A percentile compares a stretch with the other conserved stretches of the same genome.
Conservation (phyloP, 352 stramenopile species). For the Phytophthora ohioensis region DNA sequence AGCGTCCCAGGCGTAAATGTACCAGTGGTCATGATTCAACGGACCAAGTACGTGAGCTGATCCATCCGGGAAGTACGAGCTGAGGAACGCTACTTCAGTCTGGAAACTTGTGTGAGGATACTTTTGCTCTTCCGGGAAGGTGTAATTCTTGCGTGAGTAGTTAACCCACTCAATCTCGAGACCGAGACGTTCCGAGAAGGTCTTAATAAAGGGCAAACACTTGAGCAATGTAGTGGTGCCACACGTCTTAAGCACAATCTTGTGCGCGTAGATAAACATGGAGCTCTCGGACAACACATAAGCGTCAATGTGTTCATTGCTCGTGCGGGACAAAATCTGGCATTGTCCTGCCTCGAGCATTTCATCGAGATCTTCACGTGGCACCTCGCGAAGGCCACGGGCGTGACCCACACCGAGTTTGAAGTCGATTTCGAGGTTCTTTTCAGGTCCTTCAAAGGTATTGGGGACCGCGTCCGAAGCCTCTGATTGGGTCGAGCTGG, state of each 20-base stretch:
- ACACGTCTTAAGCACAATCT: constrained; percentile 99
- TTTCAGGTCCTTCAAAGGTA: constrained; percentile 98
- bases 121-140: constrained; percentile 97
- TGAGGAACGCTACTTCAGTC: constrained; percentile 97
- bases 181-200: constrained; percentile 86
- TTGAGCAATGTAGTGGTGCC: constrained; percentile 98
- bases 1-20: constrained; percentile 97
- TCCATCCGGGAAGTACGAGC: constrained; percentile 87
- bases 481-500: constrained; percentile 79
- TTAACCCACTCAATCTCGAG: constrained; percentile 98
- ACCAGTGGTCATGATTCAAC: constrained; percentile 99
- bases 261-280: constrained; percentile 99
- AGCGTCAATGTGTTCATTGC: constrained; percentile 96
- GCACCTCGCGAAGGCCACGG: constrained; percentile 92
- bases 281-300: constrained; percentile 97
- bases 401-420: constrained; percentile 63
- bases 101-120: constrained; percentile 98
- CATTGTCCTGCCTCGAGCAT: constrained; percentile 97
- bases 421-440: constrained; percentile 98
- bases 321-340: constrained; percentile 97
- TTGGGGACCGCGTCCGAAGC: constrained; percentile 66
- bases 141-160: constrained; percentile 99
- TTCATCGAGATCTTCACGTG: constrained; percentile 89
- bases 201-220: constrained; percentile 88
- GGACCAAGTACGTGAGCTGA: constrained; percentile 92